Evolutionary conservation across 2,329 filamentous ascomycete species (phyloP).

Genomic region (Ascochyta koolunga): DNA sequence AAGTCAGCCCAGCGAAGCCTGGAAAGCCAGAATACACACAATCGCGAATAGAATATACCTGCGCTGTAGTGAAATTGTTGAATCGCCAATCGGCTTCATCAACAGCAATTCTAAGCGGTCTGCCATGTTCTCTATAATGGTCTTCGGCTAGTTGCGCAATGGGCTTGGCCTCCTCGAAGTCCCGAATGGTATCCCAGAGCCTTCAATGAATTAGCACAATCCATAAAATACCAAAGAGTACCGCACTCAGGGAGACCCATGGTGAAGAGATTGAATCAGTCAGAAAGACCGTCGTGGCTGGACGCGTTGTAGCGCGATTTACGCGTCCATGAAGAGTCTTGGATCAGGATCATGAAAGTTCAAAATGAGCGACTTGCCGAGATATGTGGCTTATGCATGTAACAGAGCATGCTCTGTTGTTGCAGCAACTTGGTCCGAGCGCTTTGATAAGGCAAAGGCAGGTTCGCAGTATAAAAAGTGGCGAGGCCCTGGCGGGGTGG

Average conservation of each 20-base stretch:
- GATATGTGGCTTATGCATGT: neutral
- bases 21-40: conserved; percentile 21
- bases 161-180: conserved; percentile 40
- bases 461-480: too few species aligned
- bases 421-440: too few species aligned
- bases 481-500: too few species aligned
- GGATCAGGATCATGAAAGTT: neutral
- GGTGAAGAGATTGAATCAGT: neutral
- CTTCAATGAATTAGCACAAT: conserved; percentile 15
- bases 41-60: conserved; percentile 46
- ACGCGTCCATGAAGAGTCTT: neutral
- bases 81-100: conserved; percentile 55
- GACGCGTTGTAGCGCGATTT: conserved; percentile 1
- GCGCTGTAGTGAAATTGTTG: conserved; percentile 47
- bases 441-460: too few species aligned
- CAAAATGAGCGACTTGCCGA: neutral
- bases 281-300: neutral
- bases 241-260: conserved; percentile 34
- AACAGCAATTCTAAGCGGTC: conserved; percentile 50
- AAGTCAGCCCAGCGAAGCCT: neutral
- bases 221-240: too few species aligned
- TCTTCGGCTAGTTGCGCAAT: conserved; percentile 49
- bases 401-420: neutral
- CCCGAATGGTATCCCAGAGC: conserved; percentile 47
- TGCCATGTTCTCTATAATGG: conserved; percentile 42